phyloP scores from a whole-genome alignment of 352 stramenopile genomes.

The Globisporangium uncinulatum region DNA sequence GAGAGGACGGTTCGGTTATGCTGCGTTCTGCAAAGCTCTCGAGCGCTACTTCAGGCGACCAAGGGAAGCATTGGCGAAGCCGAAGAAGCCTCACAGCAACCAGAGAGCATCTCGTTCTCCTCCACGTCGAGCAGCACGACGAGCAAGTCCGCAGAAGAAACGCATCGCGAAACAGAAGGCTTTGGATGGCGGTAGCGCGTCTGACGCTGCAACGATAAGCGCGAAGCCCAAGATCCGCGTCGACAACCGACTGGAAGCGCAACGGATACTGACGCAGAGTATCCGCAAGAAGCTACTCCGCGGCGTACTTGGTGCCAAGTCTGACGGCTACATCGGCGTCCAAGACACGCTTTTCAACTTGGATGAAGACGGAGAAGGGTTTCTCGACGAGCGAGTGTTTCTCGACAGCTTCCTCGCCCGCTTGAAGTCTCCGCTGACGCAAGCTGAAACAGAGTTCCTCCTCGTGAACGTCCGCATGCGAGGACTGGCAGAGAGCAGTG shows the following conservation, averaged over 20 bases:
- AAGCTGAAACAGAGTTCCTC: conserved; percentile 43
- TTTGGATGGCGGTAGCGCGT: conserved; percentile 1
- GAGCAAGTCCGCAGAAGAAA: conserved; percentile 2
- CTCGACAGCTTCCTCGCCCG: conserved; percentile 30
- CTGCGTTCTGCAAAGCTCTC: neutral
- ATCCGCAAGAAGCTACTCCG: conserved; percentile 51
- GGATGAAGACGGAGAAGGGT: conserved; percentile 33
- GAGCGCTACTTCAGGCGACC: neutral
- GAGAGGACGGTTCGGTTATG: neutral
- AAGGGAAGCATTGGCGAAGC: neutral
- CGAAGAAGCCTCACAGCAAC: neutral
- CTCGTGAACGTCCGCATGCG: conserved; percentile 30
- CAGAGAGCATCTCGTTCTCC: conserved; percentile 4
- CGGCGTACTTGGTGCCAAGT: conserved; percentile 25
- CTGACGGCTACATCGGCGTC: conserved; percentile 36
- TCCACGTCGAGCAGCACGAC: neutral
- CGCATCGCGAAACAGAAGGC: neutral
- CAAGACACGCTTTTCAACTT: conserved; percentile 31
- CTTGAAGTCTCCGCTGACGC: conserved; percentile 34
- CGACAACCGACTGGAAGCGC: conserved; percentile 40
- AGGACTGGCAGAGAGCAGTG: neutral
- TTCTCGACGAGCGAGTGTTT: conserved; percentile 31
- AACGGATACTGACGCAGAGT: conserved; percentile 36
- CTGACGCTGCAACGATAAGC: neutral
- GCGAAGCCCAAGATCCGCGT: conserved; percentile 29